These are phyloP conservation scores for Amaranthus palmeri DNA, from an alignment of 148 eudicot genomes.

Conservation along the genomic window DNA sequence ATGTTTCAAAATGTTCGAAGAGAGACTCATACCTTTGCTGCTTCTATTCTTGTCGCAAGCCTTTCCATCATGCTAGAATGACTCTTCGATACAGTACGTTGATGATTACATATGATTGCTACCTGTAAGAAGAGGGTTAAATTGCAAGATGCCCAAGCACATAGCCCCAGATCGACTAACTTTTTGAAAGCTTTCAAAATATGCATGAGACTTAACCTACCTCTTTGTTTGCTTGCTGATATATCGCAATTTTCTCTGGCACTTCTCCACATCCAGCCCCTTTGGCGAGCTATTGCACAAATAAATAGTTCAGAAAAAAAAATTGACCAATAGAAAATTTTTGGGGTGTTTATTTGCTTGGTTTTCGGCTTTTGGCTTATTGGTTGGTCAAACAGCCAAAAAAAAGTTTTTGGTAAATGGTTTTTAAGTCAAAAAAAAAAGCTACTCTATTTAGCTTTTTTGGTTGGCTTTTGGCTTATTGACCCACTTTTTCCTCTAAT, in stretches of 20 bases:
- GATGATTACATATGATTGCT: conserved; percentile 98
- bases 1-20: not conserved
- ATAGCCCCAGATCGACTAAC: not conserved
- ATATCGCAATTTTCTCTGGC: conserved; percentile 60
- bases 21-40: conserved; percentile 55
- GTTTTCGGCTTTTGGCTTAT: too few relatives aligned
- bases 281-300: conserved; percentile 47
- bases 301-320: conserved; percentile 13
- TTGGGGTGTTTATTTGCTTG: too few relatives aligned
- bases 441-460: too few relatives aligned
- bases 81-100: conserved; percentile 87
- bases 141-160: conserved; percentile 10
- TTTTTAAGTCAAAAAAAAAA: too few relatives aligned
- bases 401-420: too few relatives aligned
- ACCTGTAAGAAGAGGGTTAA: conserved; percentile 49
- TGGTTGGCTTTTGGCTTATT: too few relatives aligned
- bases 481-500: too few relatives aligned
- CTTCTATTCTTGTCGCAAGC: conserved; percentile 66
- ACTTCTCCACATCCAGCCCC: conserved; percentile 70
- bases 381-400: too few relatives aligned
- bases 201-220: conserved; percentile 30
- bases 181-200: not conserved
- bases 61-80: conserved; percentile 78
- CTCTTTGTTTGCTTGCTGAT: conserved; percentile 90
- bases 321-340: too few relatives aligned